Conservation (phyloP, 2,329 filamentous ascomycete species). For the Diaporthe humulicola region DNA sequence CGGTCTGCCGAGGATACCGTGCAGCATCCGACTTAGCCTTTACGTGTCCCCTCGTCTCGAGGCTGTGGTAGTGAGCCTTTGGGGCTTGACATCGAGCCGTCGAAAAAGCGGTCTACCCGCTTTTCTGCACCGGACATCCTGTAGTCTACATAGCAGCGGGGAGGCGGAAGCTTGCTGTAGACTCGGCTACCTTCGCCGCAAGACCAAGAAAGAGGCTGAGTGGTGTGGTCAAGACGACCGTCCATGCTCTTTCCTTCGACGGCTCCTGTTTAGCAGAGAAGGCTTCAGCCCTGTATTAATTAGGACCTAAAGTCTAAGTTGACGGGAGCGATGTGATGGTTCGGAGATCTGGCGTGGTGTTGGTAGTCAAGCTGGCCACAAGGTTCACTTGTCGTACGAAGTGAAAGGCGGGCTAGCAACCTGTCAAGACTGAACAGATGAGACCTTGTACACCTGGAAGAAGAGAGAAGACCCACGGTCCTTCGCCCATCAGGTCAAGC, state of each 20-base stretch:
- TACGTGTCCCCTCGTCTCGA: not conserved
- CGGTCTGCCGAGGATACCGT: conserved; percentile 9
- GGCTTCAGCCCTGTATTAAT: conserved; percentile 37
- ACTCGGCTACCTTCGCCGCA: conserved; percentile 26
- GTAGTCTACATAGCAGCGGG: not conserved
- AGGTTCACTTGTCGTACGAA: conserved; percentile 24
- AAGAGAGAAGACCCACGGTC: conserved; percentile 4
- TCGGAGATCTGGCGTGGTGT: conserved; percentile 26
- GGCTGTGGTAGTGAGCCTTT: not conserved
- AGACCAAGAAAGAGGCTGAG: conserved; percentile 2
- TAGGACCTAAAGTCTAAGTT: conserved; percentile 29
- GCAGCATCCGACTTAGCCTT: not conserved
- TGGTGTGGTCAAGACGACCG: conserved; percentile 4
- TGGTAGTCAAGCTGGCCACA: conserved; percentile 23
- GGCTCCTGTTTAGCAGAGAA: conserved; percentile 26
- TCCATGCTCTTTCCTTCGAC: not conserved
- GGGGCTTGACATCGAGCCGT: not conserved
- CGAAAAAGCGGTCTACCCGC: conserved; percentile 10
- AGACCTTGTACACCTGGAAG: conserved; percentile 11
- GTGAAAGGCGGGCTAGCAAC: conserved; percentile 8
- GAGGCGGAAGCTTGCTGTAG: conserved; percentile 35
- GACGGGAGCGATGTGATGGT: conserved; percentile 37
- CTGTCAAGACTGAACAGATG: conserved; percentile 25
- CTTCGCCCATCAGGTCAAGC: conserved; percentile 2
- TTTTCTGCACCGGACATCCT: not conserved